Percentiles rank a stretch among this genome's conserved stretches.
Evolutionary conservation across 768 basidiomycete genomes (phyloP).

Genomic region (Inosperma sp.): DNA sequence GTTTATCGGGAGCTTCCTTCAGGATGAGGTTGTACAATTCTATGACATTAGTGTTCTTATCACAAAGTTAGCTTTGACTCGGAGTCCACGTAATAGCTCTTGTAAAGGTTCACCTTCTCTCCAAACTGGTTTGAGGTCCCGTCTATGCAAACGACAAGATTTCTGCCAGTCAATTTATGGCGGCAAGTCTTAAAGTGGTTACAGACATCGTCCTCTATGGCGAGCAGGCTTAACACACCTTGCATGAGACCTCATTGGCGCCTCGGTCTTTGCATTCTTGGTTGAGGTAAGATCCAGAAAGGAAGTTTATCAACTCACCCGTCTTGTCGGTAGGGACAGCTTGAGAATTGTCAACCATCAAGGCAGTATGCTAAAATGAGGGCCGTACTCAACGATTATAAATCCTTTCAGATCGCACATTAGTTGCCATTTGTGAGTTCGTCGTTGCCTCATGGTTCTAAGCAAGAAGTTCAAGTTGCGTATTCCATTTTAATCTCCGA

Average conservation of each 20-base stretch:
- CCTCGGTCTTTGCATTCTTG: background rate
- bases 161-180: constrained; percentile 16
- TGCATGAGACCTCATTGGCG: background rate
- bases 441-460: too few species aligned
- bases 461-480: too few species aligned
- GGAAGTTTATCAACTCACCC: background rate
- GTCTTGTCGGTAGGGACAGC: background rate
- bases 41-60: constrained; percentile 33
- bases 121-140: constrained; percentile 36
- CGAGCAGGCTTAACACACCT: background rate
- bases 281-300: background rate
- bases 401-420: too few species aligned
- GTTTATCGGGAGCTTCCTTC: constrained; percentile 15
- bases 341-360: background rate
- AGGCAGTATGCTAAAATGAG: too few species aligned
- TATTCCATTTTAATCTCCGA: too few species aligned
- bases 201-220: background rate
- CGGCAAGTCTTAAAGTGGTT: constrained; percentile 5
- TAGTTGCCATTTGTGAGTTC: too few species aligned
- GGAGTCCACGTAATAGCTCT: background rate
- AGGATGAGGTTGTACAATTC: constrained; percentile 25
- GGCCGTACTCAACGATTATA: too few species aligned
- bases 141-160: constrained; percentile 34
- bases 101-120: constrained; percentile 20
- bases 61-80: background rate